Percentiles rank a stretch among this genome's conserved stretches.
phyloP scores from a whole-genome alignment of 768 basidiomycete genomes.

The Lyophyllum semitale region DNA sequence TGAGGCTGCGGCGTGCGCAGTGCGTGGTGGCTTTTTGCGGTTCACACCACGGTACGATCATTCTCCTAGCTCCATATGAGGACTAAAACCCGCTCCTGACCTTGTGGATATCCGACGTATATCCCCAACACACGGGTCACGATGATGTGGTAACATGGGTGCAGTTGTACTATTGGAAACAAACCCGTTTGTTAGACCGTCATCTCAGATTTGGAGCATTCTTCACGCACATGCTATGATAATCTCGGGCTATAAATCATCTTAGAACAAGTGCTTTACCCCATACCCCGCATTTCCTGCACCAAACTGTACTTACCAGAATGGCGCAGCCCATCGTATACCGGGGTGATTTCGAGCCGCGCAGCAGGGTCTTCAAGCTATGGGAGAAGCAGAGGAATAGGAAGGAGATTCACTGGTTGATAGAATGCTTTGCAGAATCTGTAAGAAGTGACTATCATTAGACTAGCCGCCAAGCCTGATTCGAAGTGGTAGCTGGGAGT shows the following conservation, averaged over 20 bases:
- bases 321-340: conserved; percentile 30
- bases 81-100: neutral
- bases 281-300: neutral
- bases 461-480: conserved; percentile 2
- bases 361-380: conserved; percentile 36
- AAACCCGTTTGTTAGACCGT: neutral
- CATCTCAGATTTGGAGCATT: neutral
- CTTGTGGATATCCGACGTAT: neutral
- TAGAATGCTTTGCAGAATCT: conserved; percentile 64
- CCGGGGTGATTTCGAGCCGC: conserved; percentile 43
- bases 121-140: neutral
- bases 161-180: neutral
- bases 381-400: conserved; percentile 55
- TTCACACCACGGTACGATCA: neutral
- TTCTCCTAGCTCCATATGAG: neutral
- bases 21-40: neutral
- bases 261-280: too few relatives aligned
- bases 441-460: conserved; percentile 31
- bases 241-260: too few relatives aligned
- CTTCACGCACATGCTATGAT: too few relatives aligned
- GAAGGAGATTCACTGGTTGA: conserved; percentile 47
- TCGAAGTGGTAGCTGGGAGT: conserved; percentile 48
- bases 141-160: conserved; percentile 2
- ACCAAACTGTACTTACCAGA: neutral
- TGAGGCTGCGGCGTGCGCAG: neutral